Evolutionary conservation across 306 rosid species (phyloP), one percentile per base, ranked within the genome.

Genomic region (Pueraria montana): DNA sequence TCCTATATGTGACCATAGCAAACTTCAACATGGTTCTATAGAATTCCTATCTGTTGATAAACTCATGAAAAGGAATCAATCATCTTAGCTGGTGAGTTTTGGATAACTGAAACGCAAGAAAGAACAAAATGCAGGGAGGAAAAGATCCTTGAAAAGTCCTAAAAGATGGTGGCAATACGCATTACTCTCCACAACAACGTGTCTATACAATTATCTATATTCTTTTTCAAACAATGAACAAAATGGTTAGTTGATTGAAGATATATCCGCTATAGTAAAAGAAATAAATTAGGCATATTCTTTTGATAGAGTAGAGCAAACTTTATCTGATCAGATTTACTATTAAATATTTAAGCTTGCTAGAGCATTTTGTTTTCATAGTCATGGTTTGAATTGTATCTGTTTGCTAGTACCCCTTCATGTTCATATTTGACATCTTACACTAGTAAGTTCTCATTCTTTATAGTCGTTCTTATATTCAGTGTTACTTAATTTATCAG

Each of bases 401-500:
- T 56, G 49, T 30, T 34, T 64, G 34, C 36, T 74, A 78, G 53
- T 48, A 8, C 24, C 50, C 38, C 52, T 50, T 36, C 0, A 0
- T 17, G 8, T 18, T 53, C 24, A 42, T 56, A 27, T 46, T 59
- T 48, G 36, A 18, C 74, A 30, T 16, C 63, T 82, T 53, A 14
- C 21, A 21, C 8, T 63, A 16, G 67, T 14, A 64, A 80, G 46
- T 5, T 58, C 42, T 58, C 10, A 2, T 64, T 63, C 50, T 72
- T 36, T 34, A 74, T 71, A 48, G 70, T 5, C 49, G 30, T 74
- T 68, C 72, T 85, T 82, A 62, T 48, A 40, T 46, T 82, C 3
- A 27, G 14, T 18, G 20, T 67, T 23, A 17, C 50, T 40, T 74
- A 79, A 8, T 69, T 69, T 66, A 56, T 43, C 89, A 89, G 92